Base-by-base conservation (phyloP, 306 rosid genomes). In the Amphicarpaea edgeworthii region DNA sequence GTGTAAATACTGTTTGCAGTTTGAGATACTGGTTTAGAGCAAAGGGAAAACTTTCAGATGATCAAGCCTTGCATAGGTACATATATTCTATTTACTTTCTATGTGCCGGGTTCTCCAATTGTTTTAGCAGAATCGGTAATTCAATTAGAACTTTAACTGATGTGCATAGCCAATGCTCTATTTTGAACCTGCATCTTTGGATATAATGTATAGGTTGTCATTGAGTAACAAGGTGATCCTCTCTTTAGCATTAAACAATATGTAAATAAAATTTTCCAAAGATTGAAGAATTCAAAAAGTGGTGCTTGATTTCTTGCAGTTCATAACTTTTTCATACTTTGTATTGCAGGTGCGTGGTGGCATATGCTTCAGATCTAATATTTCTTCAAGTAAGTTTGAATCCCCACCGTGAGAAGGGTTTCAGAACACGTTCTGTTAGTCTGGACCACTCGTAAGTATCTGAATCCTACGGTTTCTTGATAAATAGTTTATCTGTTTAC, bases 31-130 rank as follows among this genome's bases (percentile, higher is more conserved):
- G 98, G 98, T 90, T 95, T 85, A 89, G 91, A 83, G 90, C 97
- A 8, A 92, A 70, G 67, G 98, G 97, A 71, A 87, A 86, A 77
- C 92, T 95, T 75, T 85, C 97, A 72, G 91, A 92, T 86, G 98
- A 92, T 81, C 97, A 90, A 80, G 93, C 98, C 55, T 79, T 95
- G 89, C 98, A 95, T 76, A 89, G 98, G 98, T 95, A 82, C 21
- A 73, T 58, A 79, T 73, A 60, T 70, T 60, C n/a, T 64, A 67
- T 73, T 11, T 38, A 42, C 40, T 57, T 61, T 53, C 68, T 49
- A 68, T 49, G 50, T 32, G 24, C 41, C 75, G 43, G n/a, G 68
- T 72, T 75, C 49, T 73, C 49, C 30, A 58, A 17, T 19, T 70
- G 51, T 58, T 77, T 61, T 74, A 66, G 79, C 57, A 47, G 23